A percentile compares a stretch with the other conserved stretches of the same genome.
Evolutionary conservation across 2,329 filamentous ascomycete genomes (phyloP).

Genomic region (Xylaria arbuscula): DNA sequence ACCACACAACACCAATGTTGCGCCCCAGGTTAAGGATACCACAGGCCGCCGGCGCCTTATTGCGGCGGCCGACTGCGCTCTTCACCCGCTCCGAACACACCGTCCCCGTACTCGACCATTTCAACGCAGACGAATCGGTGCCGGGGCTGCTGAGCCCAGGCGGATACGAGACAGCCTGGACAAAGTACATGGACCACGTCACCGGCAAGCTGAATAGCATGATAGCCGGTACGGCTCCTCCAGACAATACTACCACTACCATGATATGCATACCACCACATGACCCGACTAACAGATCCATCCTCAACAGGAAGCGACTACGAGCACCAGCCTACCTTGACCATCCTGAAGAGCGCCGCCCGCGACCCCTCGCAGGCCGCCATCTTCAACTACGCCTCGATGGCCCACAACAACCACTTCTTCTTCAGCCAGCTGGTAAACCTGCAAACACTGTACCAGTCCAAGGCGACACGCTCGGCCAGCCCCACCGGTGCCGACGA

Average conservation of each 20-base stretch:
- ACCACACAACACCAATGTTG: slow-evolving; percentile 58
- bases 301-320: slow-evolving; percentile 67
- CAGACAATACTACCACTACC: not conserved
- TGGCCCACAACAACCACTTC: slow-evolving; percentile 91
- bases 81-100: slow-evolving; percentile 58
- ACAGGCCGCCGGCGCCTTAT: slow-evolving; percentile 54
- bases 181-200: slow-evolving; percentile 80
- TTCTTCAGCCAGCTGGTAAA: slow-evolving; percentile 73
- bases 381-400: slow-evolving; percentile 95
- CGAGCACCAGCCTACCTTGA: slow-evolving; percentile 70
- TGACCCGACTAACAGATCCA: slow-evolving; percentile 5
- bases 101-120: slow-evolving; percentile 60
- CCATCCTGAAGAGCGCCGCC: slow-evolving; percentile 78
- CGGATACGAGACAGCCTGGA: slow-evolving; percentile 83
- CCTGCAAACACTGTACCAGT: slow-evolving; percentile 24
- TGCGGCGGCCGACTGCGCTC: slow-evolving; percentile 51
- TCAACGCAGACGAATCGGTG: slow-evolving; percentile 60
- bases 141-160: slow-evolving; percentile 75
- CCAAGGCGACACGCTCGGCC: slow-evolving; percentile 12
- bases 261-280: not conserved
- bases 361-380: slow-evolving; percentile 81
- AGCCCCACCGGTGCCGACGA: not conserved
- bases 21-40: slow-evolving; percentile 66
- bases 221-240: slow-evolving; percentile 70
- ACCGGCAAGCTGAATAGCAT: slow-evolving; percentile 80